These are phyloP conservation scores for Amaranthus cruentus DNA, from an alignment of 148 eudicot genomes.

Conservation along the genomic window DNA sequence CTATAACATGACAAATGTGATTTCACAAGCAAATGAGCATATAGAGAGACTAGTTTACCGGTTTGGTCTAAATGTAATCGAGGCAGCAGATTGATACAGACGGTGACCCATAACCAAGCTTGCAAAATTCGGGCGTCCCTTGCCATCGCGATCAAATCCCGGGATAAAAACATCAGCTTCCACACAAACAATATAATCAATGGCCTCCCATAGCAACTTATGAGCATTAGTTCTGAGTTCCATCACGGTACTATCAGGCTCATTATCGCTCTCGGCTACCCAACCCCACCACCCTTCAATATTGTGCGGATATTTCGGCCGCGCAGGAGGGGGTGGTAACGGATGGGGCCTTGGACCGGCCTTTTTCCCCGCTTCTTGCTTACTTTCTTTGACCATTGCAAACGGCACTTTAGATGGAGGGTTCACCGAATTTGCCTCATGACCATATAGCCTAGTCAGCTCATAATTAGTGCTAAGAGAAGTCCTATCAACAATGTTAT, in stretches of 20 bases:
- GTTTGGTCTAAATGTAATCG: constrained; percentile 64
- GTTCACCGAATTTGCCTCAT: constrained; percentile 57
- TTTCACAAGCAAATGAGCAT: neutral
- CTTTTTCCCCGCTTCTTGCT: constrained; percentile 52
- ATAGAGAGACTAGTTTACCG: constrained; percentile 38
- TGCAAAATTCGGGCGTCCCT: constrained; percentile 79
- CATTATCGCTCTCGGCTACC: constrained; percentile 94
- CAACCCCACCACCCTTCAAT: constrained; percentile 99
- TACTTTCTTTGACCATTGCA: constrained; percentile 41
- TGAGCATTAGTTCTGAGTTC: constrained; percentile 93
- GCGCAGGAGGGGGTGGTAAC: constrained; percentile 84
- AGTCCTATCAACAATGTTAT: constrained; percentile 82
- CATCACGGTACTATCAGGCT: constrained; percentile 87
- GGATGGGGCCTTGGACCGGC: constrained; percentile 86
- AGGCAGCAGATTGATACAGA: constrained; percentile 66
- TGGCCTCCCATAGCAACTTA: constrained; percentile 89
- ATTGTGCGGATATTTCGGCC: constrained; percentile 62
- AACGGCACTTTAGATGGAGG: constrained; percentile 35
- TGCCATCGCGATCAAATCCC: constrained; percentile 90
- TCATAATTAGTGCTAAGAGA: constrained; percentile 63
- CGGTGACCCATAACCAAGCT: constrained; percentile 90
- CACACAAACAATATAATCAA: constrained; percentile 62
- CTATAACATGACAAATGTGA: too few relatives aligned
- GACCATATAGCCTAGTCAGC: constrained; percentile 61
- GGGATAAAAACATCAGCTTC: constrained; percentile 88